Percentiles rank a stretch among this genome's conserved stretches.
phyloP scores from a whole-genome alignment of 805 yeast species.

The Candida dajiaensis region DNA sequence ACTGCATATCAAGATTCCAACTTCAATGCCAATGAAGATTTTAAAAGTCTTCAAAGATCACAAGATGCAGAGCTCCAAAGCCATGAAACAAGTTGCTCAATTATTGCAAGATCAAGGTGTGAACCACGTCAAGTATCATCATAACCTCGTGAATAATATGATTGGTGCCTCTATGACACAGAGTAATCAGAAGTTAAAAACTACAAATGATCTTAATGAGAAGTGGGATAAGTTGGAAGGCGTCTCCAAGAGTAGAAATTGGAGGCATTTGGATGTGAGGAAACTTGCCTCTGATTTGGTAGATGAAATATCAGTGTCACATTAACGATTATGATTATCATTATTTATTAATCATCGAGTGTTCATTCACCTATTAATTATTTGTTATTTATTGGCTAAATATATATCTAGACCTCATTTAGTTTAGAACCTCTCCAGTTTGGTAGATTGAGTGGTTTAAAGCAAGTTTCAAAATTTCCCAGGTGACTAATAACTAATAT shows the following conservation, averaged over 20 bases:
- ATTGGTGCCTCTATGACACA: neutral
- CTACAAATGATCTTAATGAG: neutral
- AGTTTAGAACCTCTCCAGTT: no score
- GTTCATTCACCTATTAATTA: no score
- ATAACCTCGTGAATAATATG: neutral
- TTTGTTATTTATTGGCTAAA: no score
- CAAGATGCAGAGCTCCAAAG: neutral
- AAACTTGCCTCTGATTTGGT: neutral
- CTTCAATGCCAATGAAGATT: neutral
- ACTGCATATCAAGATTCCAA: neutral
- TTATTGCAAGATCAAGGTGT: neutral
- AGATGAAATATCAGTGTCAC: neutral
- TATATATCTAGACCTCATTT: no score
- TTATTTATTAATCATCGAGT: neutral
- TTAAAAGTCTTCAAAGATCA: neutral
- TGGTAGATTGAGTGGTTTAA: no score
- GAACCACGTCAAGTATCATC: neutral
- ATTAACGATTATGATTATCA: neutral
- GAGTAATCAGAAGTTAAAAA: neutral
- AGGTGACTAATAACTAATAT: no score
- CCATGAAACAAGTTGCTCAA: neutral
- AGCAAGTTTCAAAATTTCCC: no score
- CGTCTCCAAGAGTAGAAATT: neutral
- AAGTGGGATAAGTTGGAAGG: constrained; percentile 1
- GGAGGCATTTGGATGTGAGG: constrained; percentile 1